A percentile compares a stretch with the other conserved stretches of the same genome.
These are phyloP conservation scores for Yamadazyma takamatsuzukensis DNA, from an alignment of 805 yeast species.

Conservation along the genomic window DNA sequence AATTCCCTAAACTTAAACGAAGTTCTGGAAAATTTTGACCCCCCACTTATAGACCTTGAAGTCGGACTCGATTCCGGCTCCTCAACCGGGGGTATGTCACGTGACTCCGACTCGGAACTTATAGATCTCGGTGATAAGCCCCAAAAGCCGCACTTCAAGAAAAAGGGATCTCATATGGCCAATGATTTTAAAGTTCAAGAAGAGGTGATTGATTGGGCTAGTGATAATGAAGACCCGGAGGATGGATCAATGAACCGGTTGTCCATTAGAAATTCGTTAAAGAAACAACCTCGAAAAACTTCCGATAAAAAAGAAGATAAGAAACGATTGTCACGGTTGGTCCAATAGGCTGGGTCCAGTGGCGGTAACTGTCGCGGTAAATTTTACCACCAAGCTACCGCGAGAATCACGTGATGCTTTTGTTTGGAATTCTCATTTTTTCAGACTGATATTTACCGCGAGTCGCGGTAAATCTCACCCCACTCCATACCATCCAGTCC, in stretches of 20 bases:
- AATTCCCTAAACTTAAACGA: no score
- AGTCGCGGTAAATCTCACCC: no score
- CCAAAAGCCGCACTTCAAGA: slow-evolving; percentile 26
- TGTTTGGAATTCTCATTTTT: no score
- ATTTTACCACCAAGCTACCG: no score
- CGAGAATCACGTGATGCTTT: no score
- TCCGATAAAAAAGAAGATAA: slow-evolving; percentile 1
- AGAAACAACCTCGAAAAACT: slow-evolving; percentile 23
- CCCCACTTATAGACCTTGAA: slow-evolving; percentile 34
- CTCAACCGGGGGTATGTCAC: no score
- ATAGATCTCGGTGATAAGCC: slow-evolving; percentile 21
- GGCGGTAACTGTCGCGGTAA: no score
- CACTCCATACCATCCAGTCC: no score
- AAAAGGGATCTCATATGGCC: slow-evolving; percentile 25
- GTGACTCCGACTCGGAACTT: slow-evolving; percentile 1
- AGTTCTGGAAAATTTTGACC: no score
- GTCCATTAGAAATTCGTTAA: slow-evolving; percentile 37
- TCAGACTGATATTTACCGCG: no score
- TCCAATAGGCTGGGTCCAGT: neutral
- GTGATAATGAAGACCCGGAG: slow-evolving; percentile 41
- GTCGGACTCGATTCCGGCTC: slow-evolving; percentile 23
- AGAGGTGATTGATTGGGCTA: slow-evolving; percentile 44
- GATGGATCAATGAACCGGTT: slow-evolving; percentile 37
- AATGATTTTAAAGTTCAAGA: slow-evolving; percentile 33
- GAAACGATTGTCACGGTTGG: slow-evolving; percentile 12